A percentile compares a stretch with the other conserved stretches of the same genome.
Evolutionary conservation across 768 basidiomycete genomes (phyloP).

Genomic region (Russula abietina): DNA sequence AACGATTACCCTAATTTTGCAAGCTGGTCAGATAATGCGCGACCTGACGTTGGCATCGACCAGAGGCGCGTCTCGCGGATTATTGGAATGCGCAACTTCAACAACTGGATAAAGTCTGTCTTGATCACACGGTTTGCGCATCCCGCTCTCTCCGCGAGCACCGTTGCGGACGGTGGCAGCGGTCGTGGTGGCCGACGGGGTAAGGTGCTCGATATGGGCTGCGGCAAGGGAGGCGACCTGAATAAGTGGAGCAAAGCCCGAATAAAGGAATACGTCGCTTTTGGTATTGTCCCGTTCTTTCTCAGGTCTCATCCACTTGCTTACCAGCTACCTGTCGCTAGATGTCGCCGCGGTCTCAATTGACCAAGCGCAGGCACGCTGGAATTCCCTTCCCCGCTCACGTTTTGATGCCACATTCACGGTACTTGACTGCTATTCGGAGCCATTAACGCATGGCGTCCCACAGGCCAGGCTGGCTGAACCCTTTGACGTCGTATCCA

Average conservation of each 20-base stretch:
- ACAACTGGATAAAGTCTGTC: conserved; percentile 99
- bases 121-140: conserved; percentile 87
- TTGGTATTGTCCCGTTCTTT: conserved; percentile 49
- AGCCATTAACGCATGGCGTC: conserved; percentile 65
- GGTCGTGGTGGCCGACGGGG: conserved; percentile 41
- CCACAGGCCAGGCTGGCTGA: conserved; percentile 50
- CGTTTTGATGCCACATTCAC: conserved; percentile 78
- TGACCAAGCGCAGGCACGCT: conserved; percentile 74
- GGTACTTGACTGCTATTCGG: conserved; percentile 82
- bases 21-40: conserved; percentile 66
- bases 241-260: conserved; percentile 91
- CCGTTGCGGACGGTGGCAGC: conserved; percentile 23
- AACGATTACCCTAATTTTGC: neutral
- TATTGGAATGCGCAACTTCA: conserved; percentile 94
- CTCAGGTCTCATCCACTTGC: neutral
- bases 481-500: conserved; percentile 90
- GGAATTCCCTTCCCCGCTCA: conserved; percentile 47
- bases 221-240: conserved; percentile 98
- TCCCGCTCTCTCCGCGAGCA: conserved; percentile 44
- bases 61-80: conserved; percentile 88
- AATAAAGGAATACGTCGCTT: conserved; percentile 70
- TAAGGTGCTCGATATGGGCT: conserved; percentile 92
- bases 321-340: conserved; percentile 30
- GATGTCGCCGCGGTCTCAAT: conserved; percentile 89
- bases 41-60: conserved; percentile 85